Evolutionary conservation across 129 eudicot genomes (phyloP), one percentile per base, ranked within the genome.

Genomic region (Lactuca saligna): DNA sequence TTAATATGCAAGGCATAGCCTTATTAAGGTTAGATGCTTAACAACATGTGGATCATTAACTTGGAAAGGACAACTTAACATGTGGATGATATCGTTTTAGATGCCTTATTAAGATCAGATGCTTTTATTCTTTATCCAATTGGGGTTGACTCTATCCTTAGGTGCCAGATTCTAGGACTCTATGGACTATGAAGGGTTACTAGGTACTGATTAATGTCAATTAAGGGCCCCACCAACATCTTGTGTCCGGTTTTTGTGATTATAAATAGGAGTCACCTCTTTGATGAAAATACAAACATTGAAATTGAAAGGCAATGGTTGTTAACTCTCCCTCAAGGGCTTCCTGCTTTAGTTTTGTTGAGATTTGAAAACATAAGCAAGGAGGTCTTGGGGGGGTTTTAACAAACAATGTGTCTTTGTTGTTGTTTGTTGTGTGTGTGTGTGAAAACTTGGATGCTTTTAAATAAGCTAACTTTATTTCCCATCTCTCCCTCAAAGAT

Each of bases 281-380:
- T 16, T 53, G 69, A 9, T 39, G 51, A 37, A 39, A 20, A 42
- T 6, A 62, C 42, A 76, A 25, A 25, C 29, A 25, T 13, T 60
- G 38, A 25, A 25, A 25, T 25, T 25, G 29, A 75, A 76, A 82
- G 79, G 75, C 79, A 63, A 25, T 54, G 70, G 76, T 74, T 80
- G 88, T 50, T 86, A 75, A 72, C 77, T 86, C 88, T 86, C 91
- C 88, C 84, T 82, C 86, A 82, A 80, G 79, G 84, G 91, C 91
- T 80, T 82, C 91, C 70, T 66, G 78, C 72, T 41, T 75, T 75
- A 14, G 65, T 35, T 66, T 77, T 12, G 12, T 32, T 0, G 29
- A 25, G 15, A 31, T 13, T 60, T 64, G 67, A 60, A 25, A 48
- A 41, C 32, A 57, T 37, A 31, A 54, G 74, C 81, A 41, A 57